Evolutionary conservation across 2,329 filamentous ascomycete genomes (phyloP).

Genomic region (Sclerotinia glacialis): DNA sequence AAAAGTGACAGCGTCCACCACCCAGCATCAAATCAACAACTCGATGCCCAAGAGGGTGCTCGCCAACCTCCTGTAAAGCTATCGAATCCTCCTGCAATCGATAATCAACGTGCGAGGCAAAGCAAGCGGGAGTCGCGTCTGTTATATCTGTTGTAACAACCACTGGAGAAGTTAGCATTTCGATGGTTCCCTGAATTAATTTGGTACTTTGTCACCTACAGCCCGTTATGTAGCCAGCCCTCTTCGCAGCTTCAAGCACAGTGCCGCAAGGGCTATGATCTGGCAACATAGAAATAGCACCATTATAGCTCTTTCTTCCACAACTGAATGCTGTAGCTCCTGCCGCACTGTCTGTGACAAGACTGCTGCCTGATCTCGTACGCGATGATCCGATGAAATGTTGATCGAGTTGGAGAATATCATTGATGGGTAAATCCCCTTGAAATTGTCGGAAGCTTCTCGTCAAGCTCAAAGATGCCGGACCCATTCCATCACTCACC

Average conservation of each 20-base stretch:
- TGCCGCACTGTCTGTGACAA: constrained; percentile 95
- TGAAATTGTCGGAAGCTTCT: constrained; percentile 80
- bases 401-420: constrained; percentile 77
- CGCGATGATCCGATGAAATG: constrained; percentile 89
- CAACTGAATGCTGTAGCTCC: constrained; percentile 96
- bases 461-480: constrained; percentile 82
- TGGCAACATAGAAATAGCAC: constrained; percentile 85
- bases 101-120: constrained; percentile 80
- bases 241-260: constrained; percentile 88
- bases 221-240: constrained; percentile 86
- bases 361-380: constrained; percentile 76
- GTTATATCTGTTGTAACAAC: constrained; percentile 95
- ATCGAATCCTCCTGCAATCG: constrained; percentile 85
- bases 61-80: constrained; percentile 85
- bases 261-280: constrained; percentile 86
- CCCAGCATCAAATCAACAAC: constrained; percentile 91
- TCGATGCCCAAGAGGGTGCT: constrained; percentile 77
- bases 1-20: constrained; percentile 88
- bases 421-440: constrained; percentile 65
- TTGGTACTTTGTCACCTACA: constrained; percentile 4
- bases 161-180: constrained; percentile 42
- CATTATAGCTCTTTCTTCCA: constrained; percentile 91
- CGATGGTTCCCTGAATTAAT: neutral
- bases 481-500: constrained; percentile 99
- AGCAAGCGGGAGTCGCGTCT: constrained; percentile 94